Base-by-base conservation (phyloP, 106 monocot genomes). In the Triglochin maritima region DNA sequence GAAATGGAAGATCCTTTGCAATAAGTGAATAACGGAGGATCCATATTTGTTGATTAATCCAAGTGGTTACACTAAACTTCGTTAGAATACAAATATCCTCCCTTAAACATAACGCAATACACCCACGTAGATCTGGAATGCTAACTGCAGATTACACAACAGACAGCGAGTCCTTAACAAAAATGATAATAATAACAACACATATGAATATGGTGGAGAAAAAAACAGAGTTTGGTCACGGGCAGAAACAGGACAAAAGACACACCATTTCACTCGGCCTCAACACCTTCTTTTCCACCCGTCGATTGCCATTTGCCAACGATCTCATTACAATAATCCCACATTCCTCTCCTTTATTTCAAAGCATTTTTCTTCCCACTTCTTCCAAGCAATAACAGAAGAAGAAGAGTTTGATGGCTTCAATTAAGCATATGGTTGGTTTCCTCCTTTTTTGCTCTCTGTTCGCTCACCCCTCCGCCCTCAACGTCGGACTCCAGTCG, bases 401-500 rank as follows among this genome's bases (percentile, higher is more conserved):
- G 11, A 55, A 9, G 13, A 55, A n/a, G 14, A 12, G 0, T 12
- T 55, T n/a, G 3, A 55, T 55, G 55, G 55, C 55, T n/a, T 9
- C 13, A n/a, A 55, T 55, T 42, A 45, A 62, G 46, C 44, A 62
- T 5, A 14, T 62, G 64, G 63, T 15, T 3, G 48, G 47, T 5
- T 11, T 7, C 47, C 4, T 64, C 47, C 47, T 48, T n/a, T n/a
- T 64, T n/a, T 16, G 17, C 53, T n/a, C 16, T 42, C 42, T 50
- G 4, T 15, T 14, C 11, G 59, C 50, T 49, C 16, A 49, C 44
- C 44, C 55, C 56, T n/a, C 52, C 41, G 71, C 74, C 56, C 86
- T 86, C 55, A 86, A 82, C 66, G 66, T 86, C 66, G 86, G 86
- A 59, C 56, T 86, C 57, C 76, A 71, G 50, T 67, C 75, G 6